Evolutionary conservation across 2,329 filamentous ascomycete species (phyloP), one percentile per base, ranked within the genome.

Genomic region (Colletotrichum theobromicola): DNA sequence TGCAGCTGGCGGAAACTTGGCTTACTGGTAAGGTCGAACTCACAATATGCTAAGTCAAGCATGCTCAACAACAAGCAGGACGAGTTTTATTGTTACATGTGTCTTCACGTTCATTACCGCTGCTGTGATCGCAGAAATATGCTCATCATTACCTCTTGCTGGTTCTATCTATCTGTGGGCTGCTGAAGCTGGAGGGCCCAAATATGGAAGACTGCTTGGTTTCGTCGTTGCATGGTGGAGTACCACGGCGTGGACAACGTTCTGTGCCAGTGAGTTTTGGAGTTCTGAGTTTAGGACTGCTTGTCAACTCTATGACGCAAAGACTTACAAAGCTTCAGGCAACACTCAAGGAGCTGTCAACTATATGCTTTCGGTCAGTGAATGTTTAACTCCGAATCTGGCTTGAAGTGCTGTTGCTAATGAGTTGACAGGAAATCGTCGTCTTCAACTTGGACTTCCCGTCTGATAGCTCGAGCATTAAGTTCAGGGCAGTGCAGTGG

Each of bases 161-260:
- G 90, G 90, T 1, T 90, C 89, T 3, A 91, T 91, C 78, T 91
- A 91, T 75, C 85, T 91, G 21, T 91, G 90, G 90, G 90, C 90
- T n/a, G 90, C 90, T 53, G 90, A 91, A 77, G 84, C 89, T 21
- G 90, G 89, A 57, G 90, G 90, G 7, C 88, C 86, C 30, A 84
- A 84, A 26, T 91, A 84, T 76, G 89, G 90, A n/a, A 81, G 90
- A 32, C 82, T 91, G 0, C 85, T 91, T 68, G 90, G 90, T 21
- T 91, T 90, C 79, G 81, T 91, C n/a, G 90, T 91, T n/a, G 90
- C 90, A 1, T 92, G 90, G 90, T 92, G 90, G 90, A 90, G 88
- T 77, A 91, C 89, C 1, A 91, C 90, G 0, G 90, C 90, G 2
- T 92, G 90, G 90, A 92, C 90, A 3, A 91, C 88, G 0, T 89